A percentile compares a stretch with the other conserved stretches of the same genome.
These are phyloP conservation scores for Mallotus nudiflorus DNA, from an alignment of 345 rosid genomes.

Conservation along the genomic window DNA sequence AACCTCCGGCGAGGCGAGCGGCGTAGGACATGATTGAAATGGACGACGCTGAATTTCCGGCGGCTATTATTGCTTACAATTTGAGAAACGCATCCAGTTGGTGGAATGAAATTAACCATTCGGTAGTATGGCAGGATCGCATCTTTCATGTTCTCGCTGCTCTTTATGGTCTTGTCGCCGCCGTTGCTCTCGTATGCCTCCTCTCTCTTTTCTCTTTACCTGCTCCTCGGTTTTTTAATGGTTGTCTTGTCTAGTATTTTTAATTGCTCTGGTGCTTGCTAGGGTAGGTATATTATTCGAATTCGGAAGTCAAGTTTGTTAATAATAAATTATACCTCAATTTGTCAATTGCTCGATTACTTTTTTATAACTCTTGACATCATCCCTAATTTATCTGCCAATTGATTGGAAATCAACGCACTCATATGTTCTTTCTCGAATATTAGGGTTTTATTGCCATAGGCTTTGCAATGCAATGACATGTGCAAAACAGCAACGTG, in stretches of 20 bases:
- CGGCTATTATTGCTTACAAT: constrained; percentile 39
- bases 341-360: too few relatives aligned
- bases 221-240: neutral
- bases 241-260: neutral
- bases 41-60: constrained; percentile 25
- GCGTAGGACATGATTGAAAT: constrained; percentile 22
- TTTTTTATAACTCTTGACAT: too few relatives aligned
- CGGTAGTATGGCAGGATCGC: constrained; percentile 82
- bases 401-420: too few relatives aligned
- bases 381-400: neutral
- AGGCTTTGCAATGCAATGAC: too few relatives aligned
- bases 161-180: constrained; percentile 68
- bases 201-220: neutral
- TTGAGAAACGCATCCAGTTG: constrained; percentile 56
- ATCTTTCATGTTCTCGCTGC: constrained; percentile 67
- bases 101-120: constrained; percentile 73
- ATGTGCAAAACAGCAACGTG: too few relatives aligned
- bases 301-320: too few relatives aligned
- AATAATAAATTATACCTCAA: neutral
- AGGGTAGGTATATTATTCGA: too few relatives aligned
- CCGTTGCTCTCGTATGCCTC: constrained; percentile 58
- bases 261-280: neutral
- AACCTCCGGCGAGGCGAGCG: constrained; percentile 8
- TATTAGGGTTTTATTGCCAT: constrained; percentile 9
- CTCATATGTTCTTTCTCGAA: neutral